Evolutionary conservation across 768 basidiomycete species (phyloP).

Genomic region (Podaxis pistillaris): DNA sequence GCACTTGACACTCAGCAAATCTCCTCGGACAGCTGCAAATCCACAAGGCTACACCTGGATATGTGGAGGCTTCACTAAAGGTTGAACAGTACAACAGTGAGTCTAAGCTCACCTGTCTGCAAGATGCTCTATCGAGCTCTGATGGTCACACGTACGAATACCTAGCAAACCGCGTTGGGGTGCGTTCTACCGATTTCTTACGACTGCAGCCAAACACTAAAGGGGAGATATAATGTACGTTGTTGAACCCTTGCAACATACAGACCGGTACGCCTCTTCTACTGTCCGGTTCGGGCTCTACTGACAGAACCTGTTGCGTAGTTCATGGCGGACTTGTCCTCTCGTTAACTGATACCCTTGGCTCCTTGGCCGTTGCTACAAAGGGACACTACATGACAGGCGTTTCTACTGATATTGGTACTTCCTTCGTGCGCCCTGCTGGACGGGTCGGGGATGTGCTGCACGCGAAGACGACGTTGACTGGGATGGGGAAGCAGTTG

Average conservation of each 20-base stretch:
- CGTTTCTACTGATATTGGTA: constrained; percentile 79
- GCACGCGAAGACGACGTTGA: constrained; percentile 61
- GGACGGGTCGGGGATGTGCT: constrained; percentile 71
- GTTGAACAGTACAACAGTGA: constrained; percentile 74
- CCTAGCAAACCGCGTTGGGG: constrained; percentile 81
- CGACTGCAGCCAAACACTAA: neutral
- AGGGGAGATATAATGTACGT: neutral
- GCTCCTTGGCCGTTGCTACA: constrained; percentile 79
- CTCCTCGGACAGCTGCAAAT: constrained; percentile 52
- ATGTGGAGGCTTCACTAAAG: constrained; percentile 64
- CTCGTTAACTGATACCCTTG: constrained; percentile 81
- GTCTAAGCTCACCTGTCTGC: constrained; percentile 19
- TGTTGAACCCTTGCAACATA: neutral
- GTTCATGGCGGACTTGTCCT: constrained; percentile 82
- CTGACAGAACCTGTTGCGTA: constrained; percentile 22
- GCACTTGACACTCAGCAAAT: constrained; percentile 5
- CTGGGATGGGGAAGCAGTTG: constrained; percentile 73
- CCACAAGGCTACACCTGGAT: constrained; percentile 66
- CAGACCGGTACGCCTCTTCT: constrained; percentile 36
- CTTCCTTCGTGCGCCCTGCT: constrained; percentile 76
- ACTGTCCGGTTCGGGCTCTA: neutral
- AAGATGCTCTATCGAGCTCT: neutral
- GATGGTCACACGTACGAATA: neutral
- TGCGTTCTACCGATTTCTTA: constrained; percentile 31
- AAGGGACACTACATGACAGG: constrained; percentile 87